Percentiles rank a stretch among this genome's conserved stretches.
These are phyloP conservation scores for Baorangia bicolor DNA, from an alignment of 768 basidiomycete genomes.

Conservation along the genomic window DNA sequence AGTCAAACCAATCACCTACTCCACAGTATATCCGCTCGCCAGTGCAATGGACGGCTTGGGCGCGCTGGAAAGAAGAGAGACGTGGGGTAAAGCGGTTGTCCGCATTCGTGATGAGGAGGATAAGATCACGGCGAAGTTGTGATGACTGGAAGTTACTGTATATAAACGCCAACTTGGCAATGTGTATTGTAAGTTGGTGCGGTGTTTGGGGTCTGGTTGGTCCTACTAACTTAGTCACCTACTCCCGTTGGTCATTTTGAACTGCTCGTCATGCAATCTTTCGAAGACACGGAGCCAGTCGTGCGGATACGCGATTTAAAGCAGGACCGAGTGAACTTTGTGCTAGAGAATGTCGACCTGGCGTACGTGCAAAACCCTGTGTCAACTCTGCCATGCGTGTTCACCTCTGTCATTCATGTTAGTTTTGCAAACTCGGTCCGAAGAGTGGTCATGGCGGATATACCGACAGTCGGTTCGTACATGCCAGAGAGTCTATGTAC, in stretches of 20 bases:
- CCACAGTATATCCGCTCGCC: conserved; percentile 67
- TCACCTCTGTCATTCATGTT: conserved; percentile 13
- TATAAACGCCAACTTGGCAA: too few relatives aligned
- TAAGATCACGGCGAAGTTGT: conserved; percentile 42
- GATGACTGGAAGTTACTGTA: neutral
- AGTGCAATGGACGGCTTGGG: conserved; percentile 61
- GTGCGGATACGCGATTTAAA: conserved; percentile 85
- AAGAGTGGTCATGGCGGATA: conserved; percentile 93
- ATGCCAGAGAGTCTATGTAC: neutral
- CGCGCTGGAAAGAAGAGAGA: conserved; percentile 79
- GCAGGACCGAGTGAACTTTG: conserved; percentile 85
- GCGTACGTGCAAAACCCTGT: conserved; percentile 55
- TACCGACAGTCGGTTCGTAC: conserved; percentile 88
- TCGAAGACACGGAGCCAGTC: conserved; percentile 53
- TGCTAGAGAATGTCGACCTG: conserved; percentile 94
- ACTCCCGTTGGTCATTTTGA: neutral
- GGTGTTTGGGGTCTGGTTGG: conserved; percentile 25
- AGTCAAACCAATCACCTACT: conserved; percentile 68
- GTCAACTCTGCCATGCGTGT: neutral
- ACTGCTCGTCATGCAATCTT: conserved; percentile 31
- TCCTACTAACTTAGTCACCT: neutral
- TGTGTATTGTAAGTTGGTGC: neutral
- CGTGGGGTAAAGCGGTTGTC: conserved; percentile 90
- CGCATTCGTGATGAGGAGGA: conserved; percentile 54
- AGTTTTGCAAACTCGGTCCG: conserved; percentile 95